Percentiles rank a stretch among this genome's conserved stretches.
Evolutionary conservation across 1,284 basidiomycete genomes (phyloP).

Genomic region (Chondrostereum purpureum): DNA sequence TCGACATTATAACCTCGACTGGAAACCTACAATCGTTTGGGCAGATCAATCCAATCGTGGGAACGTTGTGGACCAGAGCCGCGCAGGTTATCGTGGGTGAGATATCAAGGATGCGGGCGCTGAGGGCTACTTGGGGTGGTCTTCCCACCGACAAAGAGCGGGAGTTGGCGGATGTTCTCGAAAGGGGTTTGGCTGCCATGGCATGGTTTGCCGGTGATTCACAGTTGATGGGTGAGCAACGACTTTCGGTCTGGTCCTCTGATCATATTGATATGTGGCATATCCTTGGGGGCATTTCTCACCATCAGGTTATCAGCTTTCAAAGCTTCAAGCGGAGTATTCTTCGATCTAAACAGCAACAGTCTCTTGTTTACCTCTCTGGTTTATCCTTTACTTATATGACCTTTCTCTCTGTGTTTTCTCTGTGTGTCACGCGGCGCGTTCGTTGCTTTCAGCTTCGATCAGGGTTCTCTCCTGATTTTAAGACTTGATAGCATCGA

Average conservation of each 20-base stretch:
- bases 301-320: background rate
- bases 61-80: background rate
- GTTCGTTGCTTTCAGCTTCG: no score
- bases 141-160: background rate
- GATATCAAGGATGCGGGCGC: background rate
- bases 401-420: no score
- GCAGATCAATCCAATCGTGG: slow-evolving; percentile 2
- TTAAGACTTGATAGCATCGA: no score
- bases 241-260: no score
- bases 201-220: background rate
- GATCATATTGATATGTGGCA: no score
- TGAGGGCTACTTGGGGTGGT: background rate
- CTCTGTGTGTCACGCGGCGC: no score
- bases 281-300: background rate
- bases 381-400: no score
- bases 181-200: background rate
- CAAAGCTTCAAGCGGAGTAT: background rate
- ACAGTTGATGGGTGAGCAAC: background rate
- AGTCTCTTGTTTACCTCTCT: no score
- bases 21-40: background rate
- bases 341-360: background rate
- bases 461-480: no score
- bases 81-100: background rate
- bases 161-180: background rate
- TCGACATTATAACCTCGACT: background rate